These are phyloP conservation scores for Diplosphaera chodatii DNA, from an alignment of 139 green algal species.

Conservation along the genomic window DNA sequence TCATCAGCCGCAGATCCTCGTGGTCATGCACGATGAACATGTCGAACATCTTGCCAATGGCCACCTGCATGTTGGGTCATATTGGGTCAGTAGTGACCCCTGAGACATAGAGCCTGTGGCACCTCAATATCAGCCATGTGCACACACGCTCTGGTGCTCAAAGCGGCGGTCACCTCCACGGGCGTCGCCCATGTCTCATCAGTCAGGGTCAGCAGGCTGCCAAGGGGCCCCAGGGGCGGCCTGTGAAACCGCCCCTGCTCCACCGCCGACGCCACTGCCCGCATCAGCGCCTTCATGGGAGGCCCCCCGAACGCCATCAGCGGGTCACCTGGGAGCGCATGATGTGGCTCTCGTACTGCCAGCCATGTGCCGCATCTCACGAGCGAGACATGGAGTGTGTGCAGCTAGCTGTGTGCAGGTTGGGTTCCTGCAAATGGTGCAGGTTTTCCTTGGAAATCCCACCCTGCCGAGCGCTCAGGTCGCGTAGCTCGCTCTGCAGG, in stretches of 20 bases:
- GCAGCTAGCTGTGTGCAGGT: neutral
- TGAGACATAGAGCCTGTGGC: no score
- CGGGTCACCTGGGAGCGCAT: neutral
- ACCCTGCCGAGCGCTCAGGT: neutral
- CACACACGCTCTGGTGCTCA: neutral
- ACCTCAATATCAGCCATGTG: neutral
- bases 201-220: conserved; percentile 8
- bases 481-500: conserved; percentile 14
- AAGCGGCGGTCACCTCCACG: neutral
- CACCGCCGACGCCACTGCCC: neutral
- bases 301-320: neutral
- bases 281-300: conserved; percentile 1
- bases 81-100: no score
- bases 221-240: conserved; percentile 12
- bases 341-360: conserved; percentile 6
- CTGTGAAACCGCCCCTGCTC: neutral
- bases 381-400: no score
- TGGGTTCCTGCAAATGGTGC: neutral
- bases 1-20: neutral
- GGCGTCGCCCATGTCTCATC: conserved; percentile 14
- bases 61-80: neutral
- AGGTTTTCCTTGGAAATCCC: neutral
- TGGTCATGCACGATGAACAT: conserved; percentile 13
- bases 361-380: no score
- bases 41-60: conserved; percentile 1